Evolutionary conservation across 140 eudicot genomes (phyloP), one percentile per base, ranked within the genome.

Genomic region (Ambrosia hybrid): DNA sequence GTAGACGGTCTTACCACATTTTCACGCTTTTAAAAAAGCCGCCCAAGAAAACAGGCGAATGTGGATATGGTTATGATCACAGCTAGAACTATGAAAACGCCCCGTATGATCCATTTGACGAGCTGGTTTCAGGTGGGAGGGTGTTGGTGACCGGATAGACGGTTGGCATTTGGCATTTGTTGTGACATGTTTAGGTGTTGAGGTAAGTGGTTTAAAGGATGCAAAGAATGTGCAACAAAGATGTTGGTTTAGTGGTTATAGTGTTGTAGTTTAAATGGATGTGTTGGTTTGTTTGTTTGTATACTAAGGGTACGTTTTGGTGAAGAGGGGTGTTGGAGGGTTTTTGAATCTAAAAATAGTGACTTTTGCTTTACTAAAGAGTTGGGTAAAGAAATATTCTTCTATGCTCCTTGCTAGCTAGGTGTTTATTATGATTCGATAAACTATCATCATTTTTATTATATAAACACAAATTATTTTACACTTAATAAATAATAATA

Each of bases 71-170:
- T 82, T 43, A 91, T 73, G 12, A 91, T 85, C 34, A 83, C 74
- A 0, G 91, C 96, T 48, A 91, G 72, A 72, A 91, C 96, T 3
- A 80, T 77, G 76, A 91, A 89, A 66, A 91, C 5, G 85, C 43
- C 70, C 88, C 91, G 37, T 86, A 91, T 46, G 97, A 91, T n/a
- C 98, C 98, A 11, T 82, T 83, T 0, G 90, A 80, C 15, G 82
- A 83, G 70, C 55, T 37, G 12, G 75, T 73, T 53, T 83, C 36
- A 17, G 67, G 37, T 8, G 80, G 72, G 13, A 59, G 79, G 1
- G 68, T 65, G 76, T 57, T 48, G 26, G 80, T 57, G 38, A 59
- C 79, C 5, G 96, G 98, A 80, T 89, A 92, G 14, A 76, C 83
- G 5, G 63, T 71, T 4, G 80, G 84, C 78, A 80, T 80, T 80